Base-by-base conservation (phyloP, 257 asterid species). In the Solanum commersonii region DNA sequence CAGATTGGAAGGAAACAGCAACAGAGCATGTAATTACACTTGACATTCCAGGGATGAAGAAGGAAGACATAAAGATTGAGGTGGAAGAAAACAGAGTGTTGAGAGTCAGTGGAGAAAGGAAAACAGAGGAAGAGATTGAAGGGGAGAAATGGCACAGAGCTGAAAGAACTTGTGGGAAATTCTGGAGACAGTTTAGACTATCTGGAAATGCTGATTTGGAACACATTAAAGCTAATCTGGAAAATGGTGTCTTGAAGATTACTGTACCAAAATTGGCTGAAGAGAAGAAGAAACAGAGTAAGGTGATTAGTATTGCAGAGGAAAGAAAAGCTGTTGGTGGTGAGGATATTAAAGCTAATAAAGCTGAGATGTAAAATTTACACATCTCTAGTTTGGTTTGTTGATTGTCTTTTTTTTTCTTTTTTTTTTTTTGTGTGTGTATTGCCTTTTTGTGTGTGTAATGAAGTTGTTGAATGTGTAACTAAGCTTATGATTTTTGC, bases 391-490 rank as follows among this genome's bases (percentile, higher is more conserved):
- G 23, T 11, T 27, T 27, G 5, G 73, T n/a, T n/a, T 65, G 73
- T 25, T 65, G 34, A 25, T 25, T 2, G 72, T 0, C 31, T 11
- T 27, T 6, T 13, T 5, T 4, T 4, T n/a, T 10, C 2, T 11
- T 4, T 12, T 16, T 14, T 16, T 4, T 5, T 25, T 10, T 2
- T 11, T n/a, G 0, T 11, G 1, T 3, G 3, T 25, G 0, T n/a
- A 12, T 10, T 10, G 31, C 15, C 34, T 67, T 25, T 67, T 18
- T 29, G 12, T 70, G n/a, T 31, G 38, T 29, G 40, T 71, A 29
- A 67, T 67, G 7, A 67, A 67, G 40, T 31, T 31, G 13, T 31
- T 29, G 40, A 70, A 29, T 31, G 4, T 68, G 22, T 68, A 68
- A 13, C 29, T 14, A 27, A 29, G 77, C 7, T 31, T 70, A 70